phyloP scores from a whole-genome alignment of 2,329 filamentous ascomycete genomes.

The Claviceps spartinae region DNA sequence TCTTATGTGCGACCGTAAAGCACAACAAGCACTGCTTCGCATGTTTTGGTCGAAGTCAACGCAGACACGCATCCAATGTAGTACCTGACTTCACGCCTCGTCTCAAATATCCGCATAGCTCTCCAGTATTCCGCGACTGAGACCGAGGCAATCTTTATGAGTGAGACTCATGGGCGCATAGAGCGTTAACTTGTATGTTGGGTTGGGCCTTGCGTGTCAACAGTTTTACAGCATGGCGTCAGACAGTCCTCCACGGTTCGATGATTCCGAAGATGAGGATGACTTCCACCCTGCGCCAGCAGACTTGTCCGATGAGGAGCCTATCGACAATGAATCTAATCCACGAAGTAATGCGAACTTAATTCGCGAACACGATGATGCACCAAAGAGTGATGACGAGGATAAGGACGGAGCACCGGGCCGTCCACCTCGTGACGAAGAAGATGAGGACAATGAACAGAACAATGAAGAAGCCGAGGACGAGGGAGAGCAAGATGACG shows the following conservation, averaged over 20 bases:
- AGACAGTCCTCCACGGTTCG: constrained; percentile 33
- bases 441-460: constrained; percentile 18
- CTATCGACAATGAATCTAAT: constrained; percentile 27
- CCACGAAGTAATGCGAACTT: constrained; percentile 18
- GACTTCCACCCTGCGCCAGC: constrained; percentile 78
- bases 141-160: neutral
- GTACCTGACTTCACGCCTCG: neutral
- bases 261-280: constrained; percentile 64
- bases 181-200: neutral
- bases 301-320: constrained; percentile 52
- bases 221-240: constrained; percentile 29
- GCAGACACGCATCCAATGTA: neutral
- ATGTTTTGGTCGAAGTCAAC: too few relatives aligned
- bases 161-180: neutral
- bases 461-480: constrained; percentile 21
- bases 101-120: neutral
- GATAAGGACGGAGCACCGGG: constrained; percentile 27
- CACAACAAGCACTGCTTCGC: too few relatives aligned
- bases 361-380: constrained; percentile 11
- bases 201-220: neutral
- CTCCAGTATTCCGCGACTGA: neutral
- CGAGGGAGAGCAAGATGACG: constrained; percentile 27
- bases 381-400: constrained; percentile 24
- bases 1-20: too few relatives aligned
- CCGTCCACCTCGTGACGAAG: neutral